Percentiles rank a stretch among this genome's conserved stretches.
Evolutionary conservation across 129 eudicot species (phyloP).

Genomic region (Tagetes erecta): DNA sequence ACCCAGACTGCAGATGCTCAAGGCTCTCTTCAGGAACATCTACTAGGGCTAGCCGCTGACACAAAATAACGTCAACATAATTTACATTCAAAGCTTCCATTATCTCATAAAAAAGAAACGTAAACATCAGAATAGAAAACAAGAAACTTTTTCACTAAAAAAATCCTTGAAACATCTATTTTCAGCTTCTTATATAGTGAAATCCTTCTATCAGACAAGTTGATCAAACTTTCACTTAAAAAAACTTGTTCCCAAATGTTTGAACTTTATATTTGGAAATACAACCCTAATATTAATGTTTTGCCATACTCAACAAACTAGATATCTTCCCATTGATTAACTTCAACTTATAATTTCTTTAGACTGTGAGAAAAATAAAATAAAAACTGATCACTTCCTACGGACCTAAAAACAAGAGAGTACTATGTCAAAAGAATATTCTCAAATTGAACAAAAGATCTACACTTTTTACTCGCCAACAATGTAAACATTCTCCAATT

Average conservation of each 20-base stretch:
- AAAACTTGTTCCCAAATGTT: background rate
- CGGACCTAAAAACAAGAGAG: background rate
- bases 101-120: background rate
- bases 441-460: constrained; percentile 13
- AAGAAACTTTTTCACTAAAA: background rate
- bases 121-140: constrained; percentile 8
- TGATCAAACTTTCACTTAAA: background rate
- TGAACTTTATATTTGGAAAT: background rate
- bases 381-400: background rate
- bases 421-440: background rate
- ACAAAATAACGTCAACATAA: constrained; percentile 11
- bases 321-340: background rate
- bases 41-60: constrained; percentile 66
- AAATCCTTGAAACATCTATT: background rate
- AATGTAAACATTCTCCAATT: constrained; percentile 9
- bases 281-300: background rate
- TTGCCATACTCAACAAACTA: background rate
- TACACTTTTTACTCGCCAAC: background rate
- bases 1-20: constrained; percentile 53
- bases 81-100: background rate
- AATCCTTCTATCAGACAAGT: constrained; percentile 3
- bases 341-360: background rate
- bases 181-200: background rate
- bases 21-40: constrained; percentile 66
- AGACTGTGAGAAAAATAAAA: background rate